A percentile compares a stretch with the other conserved stretches of the same genome.
These are phyloP conservation scores for Trichothecium roseum DNA, from an alignment of 2,329 filamentous ascomycete genomes.

Conservation along the genomic window DNA sequence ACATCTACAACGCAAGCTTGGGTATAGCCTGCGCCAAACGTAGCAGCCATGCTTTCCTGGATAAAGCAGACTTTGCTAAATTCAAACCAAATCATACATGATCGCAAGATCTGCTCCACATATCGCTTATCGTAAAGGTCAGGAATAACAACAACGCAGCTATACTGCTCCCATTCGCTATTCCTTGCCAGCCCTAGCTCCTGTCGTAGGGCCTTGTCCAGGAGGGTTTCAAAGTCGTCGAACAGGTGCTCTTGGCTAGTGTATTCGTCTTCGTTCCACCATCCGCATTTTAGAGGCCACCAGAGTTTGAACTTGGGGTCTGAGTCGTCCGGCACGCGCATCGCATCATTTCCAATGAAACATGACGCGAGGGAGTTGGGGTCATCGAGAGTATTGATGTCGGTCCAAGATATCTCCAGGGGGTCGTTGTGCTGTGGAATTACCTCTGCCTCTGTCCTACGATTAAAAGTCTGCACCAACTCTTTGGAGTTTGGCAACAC, in stretches of 20 bases:
- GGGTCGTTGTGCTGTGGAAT: constrained; percentile 95
- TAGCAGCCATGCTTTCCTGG: constrained; percentile 89
- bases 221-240: constrained; percentile 76
- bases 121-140: constrained; percentile 94
- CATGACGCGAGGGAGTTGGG: constrained; percentile 50
- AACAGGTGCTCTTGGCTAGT: constrained; percentile 67
- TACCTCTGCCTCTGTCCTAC: constrained; percentile 68
- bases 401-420: constrained; percentile 90
- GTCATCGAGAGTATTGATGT: constrained; percentile 57
- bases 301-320: constrained; percentile 82
- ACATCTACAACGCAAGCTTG: constrained; percentile 93
- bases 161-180: constrained; percentile 81
- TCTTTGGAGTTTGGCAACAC: constrained; percentile 97
- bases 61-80: constrained; percentile 88
- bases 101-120: constrained; percentile 73
- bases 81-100: constrained; percentile 80
- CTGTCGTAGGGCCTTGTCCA: constrained; percentile 78
- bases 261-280: constrained; percentile 87
- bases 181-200: constrained; percentile 71
- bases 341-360: constrained; percentile 72
- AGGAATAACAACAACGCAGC: constrained; percentile 92
- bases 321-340: constrained; percentile 82
- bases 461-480: constrained; percentile 88
- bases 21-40: constrained; percentile 90
- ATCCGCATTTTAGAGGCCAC: constrained; percentile 83